phyloP scores from a whole-genome alignment of 352 stramenopile species.

The Aphanomyces euteiches region DNA sequence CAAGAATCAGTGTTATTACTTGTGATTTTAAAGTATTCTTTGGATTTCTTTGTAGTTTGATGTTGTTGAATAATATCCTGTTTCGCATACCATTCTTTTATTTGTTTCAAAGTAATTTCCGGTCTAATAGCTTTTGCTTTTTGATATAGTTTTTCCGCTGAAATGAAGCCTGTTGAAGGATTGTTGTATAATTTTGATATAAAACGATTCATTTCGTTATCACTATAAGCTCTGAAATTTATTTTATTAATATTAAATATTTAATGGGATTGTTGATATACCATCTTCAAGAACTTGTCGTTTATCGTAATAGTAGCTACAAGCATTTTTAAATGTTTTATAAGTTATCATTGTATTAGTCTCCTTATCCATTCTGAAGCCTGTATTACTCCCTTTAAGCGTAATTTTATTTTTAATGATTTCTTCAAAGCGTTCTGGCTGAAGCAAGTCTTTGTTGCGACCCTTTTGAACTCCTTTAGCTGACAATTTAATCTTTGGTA shows the following conservation, averaged over 20 bases:
- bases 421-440: conserved; percentile 29
- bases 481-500: conserved; percentile 29
- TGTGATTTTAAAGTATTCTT: conserved; percentile 14
- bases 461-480: conserved; percentile 35
- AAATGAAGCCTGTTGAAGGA: conserved; percentile 34
- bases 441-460: conserved; percentile 30
- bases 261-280: conserved; percentile 35
- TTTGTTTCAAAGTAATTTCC: conserved; percentile 31
- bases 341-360: conserved; percentile 40
- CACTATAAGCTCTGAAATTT: conserved; percentile 3
- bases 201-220: conserved; percentile 12
- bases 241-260: conserved; percentile 33
- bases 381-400: conserved; percentile 36
- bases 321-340: conserved; percentile 31
- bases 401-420: conserved; percentile 36
- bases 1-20: conserved; percentile 33
- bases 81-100: conserved; percentile 33
- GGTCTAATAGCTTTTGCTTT: conserved; percentile 30
- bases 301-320: conserved; percentile 40
- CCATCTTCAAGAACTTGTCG: conserved; percentile 32
- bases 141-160: conserved; percentile 31
- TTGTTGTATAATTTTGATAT: conserved; percentile 36
- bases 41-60: conserved; percentile 25
- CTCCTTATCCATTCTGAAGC: conserved; percentile 34
- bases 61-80: conserved; percentile 34